A percentile compares a stretch with the other conserved stretches of the same genome.
Conservation (phyloP, 345 rosid genomes). For the Moringa oleifera region DNA sequence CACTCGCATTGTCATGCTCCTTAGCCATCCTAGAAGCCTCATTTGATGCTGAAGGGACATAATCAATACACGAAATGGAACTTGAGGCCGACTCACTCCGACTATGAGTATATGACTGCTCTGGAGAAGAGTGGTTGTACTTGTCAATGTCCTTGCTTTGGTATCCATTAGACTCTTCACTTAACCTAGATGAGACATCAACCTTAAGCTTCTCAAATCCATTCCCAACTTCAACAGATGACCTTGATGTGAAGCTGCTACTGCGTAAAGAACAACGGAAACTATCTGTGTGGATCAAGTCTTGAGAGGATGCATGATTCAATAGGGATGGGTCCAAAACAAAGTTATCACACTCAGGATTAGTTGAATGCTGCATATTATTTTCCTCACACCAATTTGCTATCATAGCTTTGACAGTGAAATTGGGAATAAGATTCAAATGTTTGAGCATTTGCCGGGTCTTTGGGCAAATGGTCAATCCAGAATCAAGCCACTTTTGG, state of each 20-base stretch:
- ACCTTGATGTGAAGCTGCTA: slow-evolving; percentile 57
- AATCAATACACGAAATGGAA: slow-evolving; percentile 62
- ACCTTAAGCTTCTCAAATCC: slow-evolving; percentile 56
- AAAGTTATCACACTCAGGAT: slow-evolving; percentile 25
- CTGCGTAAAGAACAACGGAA: slow-evolving; percentile 39
- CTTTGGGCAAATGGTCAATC: slow-evolving; percentile 82
- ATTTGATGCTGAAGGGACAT: slow-evolving; percentile 36
- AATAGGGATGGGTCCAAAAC: slow-evolving; percentile 31
- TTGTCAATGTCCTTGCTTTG: slow-evolving; percentile 42
- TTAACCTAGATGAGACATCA: slow-evolving; percentile 40
- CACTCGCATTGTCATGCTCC: slow-evolving; percentile 24
- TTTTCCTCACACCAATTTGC: slow-evolving; percentile 77
- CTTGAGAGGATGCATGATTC: slow-evolving; percentile 41
- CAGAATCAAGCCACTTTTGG: slow-evolving; percentile 81
- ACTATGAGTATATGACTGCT: slow-evolving; percentile 62
- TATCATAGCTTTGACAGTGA: slow-evolving; percentile 90
- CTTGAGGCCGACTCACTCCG: slow-evolving; percentile 79
- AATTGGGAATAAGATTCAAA: slow-evolving; percentile 79
- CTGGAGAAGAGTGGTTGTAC: slow-evolving; percentile 43
- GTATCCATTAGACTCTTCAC: slow-evolving; percentile 30
- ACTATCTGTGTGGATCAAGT: slow-evolving; percentile 47
- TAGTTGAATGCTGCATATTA: slow-evolving; percentile 32
- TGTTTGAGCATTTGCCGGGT: slow-evolving; percentile 61
- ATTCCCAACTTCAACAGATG: slow-evolving; percentile 50
- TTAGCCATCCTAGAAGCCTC: slow-evolving; percentile 25